Base-by-base conservation (phyloP, 2,329 filamentous ascomycete genomes). In the Hymenoscyphus fructigenus region DNA sequence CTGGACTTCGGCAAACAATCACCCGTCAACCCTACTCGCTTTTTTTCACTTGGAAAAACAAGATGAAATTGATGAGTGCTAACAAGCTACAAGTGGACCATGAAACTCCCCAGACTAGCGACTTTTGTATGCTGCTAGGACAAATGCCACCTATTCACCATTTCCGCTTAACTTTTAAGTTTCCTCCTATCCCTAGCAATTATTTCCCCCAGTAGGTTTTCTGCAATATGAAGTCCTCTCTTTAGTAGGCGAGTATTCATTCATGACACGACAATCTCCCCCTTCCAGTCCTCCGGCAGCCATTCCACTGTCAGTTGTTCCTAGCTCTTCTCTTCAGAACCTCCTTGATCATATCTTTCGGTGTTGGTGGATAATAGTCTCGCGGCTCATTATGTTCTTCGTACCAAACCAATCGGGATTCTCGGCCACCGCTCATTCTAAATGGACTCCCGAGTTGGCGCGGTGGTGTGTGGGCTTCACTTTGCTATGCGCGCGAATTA, bases 291-390 rank as follows among this genome's bases (percentile, higher is more conserved):
- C 6, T 23, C 3, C 44, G 9, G 20, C 47, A 23, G 20, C 9
- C 26, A 50, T 5, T 1, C 6, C 23, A 4, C 23, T 5, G 5
- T 53, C 20, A 53, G 10, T 26, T 12, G 3, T 12, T 26, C 47
- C 55, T n/a, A 20, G 28, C 14, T 34, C 55, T n/a, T 57, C 55
- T 57, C 55, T n/a, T 1, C 28, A 57, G 12, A 32, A 34, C 55
- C 55, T 57, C 55, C 26, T 34, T 34, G 15, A 34, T 57, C 55
- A 57, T 53, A 57, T 57, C 55, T 26, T 57, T 57, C 14, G 29
- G 29, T 12, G 28, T 57, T 17, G 29, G 17, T 14, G 47, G 47
- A 26, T 26, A 26, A 53, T 26, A 53, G 47, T 53, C 53, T 5
- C 5, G 17, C 15, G 23, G 23, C 23, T 29, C 53, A 9, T 32